Evolutionary conservation across 306 rosid genomes (phyloP).

Genomic region (Sphenostylis stenocarpa): DNA sequence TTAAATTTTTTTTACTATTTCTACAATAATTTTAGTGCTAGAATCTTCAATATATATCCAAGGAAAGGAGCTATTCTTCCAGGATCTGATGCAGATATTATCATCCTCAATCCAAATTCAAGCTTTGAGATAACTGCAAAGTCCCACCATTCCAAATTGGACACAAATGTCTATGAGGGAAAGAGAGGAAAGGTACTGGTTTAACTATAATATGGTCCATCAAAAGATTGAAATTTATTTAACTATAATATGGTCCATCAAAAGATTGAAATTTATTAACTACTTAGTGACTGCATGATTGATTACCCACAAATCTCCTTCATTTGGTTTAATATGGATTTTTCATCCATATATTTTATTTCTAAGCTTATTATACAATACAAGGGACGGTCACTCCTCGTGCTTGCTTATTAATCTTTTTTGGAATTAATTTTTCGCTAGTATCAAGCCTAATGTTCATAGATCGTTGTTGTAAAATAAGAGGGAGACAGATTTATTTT

Average conservation of each 20-base stretch:
- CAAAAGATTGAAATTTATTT: neutral
- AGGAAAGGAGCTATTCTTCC: conserved; percentile 59
- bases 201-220: conserved; percentile 7
- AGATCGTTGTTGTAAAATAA: neutral
- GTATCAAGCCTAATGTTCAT: neutral
- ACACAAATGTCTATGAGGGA: conserved; percentile 90
- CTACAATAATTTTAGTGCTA: conserved; percentile 61
- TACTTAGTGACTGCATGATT: neutral
- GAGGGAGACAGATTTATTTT: neutral
- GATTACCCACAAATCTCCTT: neutral
- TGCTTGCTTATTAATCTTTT: neutral
- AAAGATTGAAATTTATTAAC: neutral
- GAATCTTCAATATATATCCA: conserved; percentile 91
- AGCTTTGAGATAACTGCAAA: conserved; percentile 76
- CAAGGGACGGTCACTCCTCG: neutral
- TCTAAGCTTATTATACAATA: neutral
- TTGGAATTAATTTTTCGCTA: neutral
- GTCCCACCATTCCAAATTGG: conserved; percentile 80
- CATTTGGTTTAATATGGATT: neutral
- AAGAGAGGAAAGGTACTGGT: conserved; percentile 81
- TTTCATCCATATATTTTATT: neutral
- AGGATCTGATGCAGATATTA: conserved; percentile 98
- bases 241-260: conserved; percentile 6
- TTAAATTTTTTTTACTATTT: conserved; percentile 6
- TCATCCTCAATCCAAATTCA: conserved; percentile 86